Evolutionary conservation across 1,139 yeast species (phyloP), one percentile per base, ranked within the genome.

Genomic region (Yamadazyma diddensiae): DNA sequence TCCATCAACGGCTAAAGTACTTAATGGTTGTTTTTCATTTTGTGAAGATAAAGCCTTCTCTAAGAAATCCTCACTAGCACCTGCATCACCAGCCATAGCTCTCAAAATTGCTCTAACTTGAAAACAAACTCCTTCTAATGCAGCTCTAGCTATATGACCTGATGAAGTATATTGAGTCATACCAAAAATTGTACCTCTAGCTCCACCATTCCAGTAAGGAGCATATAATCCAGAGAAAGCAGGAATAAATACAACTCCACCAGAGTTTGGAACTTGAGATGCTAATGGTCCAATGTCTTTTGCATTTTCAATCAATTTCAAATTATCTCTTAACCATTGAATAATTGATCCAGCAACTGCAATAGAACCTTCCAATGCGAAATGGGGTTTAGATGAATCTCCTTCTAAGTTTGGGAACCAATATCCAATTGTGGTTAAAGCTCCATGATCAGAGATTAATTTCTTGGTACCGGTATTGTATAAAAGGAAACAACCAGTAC

Each of bases 261-360:
- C 96, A 12, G 92, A 73, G 57, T 84, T 79, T 26, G 76, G 71
- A 22, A 86, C 95, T 49, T 79, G 82, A 15, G 84, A 77, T 6
- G 96, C 96, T 50, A 87, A 71, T 15, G 94, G 94, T 7, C 96
- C 97, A 47, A 90, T 81, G 57, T 90, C 96, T 49, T 82, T 81
- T 11, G 95, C 85, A 40, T 79, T 75, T 49, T 78, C 80, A 49
- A 90, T 84, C 51, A 90, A 67, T 45, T 83, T 82, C 62, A 90
- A 75, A 62, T 88, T 88, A 61, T 90, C 95, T 56, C 95, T 75
- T 49, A 90, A 73, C 96, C 97, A 90, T 62, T 87, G 95, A 49
- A 90, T 87, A 50, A 85, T 87, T 11, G 95, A 80, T 24, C 97
- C 97, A 8, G 97, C 97, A 35, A 88, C 97, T 2, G 97, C 95